These are phyloP conservation scores for Cardamine chenopodiifolia DNA, from an alignment of 345 rosid species.

Conservation along the genomic window DNA sequence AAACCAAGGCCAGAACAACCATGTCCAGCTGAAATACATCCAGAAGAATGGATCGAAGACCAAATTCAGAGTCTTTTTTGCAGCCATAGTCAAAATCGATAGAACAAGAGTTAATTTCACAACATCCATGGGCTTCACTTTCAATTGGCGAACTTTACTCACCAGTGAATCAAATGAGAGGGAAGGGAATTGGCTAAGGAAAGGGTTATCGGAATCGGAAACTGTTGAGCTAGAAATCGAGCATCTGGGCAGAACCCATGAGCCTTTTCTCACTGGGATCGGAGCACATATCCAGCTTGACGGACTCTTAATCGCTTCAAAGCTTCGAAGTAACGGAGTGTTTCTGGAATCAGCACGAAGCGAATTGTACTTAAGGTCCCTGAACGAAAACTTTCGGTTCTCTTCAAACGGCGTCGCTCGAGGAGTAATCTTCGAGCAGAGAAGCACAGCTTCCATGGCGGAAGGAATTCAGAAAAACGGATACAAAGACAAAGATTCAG, in stretches of 20 bases:
- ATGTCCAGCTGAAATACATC: conserved; percentile 93
- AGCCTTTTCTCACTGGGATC: conserved; percentile 32
- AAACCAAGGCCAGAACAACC: conserved; percentile 95
- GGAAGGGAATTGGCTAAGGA: conserved; percentile 48
- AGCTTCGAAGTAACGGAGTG: conserved; percentile 23
- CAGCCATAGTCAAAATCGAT: conserved; percentile 56
- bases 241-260: conserved; percentile 49
- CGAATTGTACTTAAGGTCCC: conserved; percentile 46
- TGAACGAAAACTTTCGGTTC: conserved; percentile 43
- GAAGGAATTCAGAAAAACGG: neutral
- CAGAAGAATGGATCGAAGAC: conserved; percentile 74
- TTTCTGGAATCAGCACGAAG: conserved; percentile 28
- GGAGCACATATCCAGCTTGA: conserved; percentile 29
- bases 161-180: conserved; percentile 53
- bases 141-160: conserved; percentile 43
- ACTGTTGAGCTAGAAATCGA: conserved; percentile 51
- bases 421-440: conserved; percentile 52
- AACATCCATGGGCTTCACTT: conserved; percentile 55
- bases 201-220: conserved; percentile 46
- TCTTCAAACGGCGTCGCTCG: conserved; percentile 24
- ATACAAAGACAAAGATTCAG: conserved; percentile 25
- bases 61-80: conserved; percentile 60
- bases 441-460: conserved; percentile 66
- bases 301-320: conserved; percentile 33
- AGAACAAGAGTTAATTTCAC: conserved; percentile 62